Evolutionary conservation across 129 eudicot species (phyloP).

Genomic region (Lactuca sativa): DNA sequence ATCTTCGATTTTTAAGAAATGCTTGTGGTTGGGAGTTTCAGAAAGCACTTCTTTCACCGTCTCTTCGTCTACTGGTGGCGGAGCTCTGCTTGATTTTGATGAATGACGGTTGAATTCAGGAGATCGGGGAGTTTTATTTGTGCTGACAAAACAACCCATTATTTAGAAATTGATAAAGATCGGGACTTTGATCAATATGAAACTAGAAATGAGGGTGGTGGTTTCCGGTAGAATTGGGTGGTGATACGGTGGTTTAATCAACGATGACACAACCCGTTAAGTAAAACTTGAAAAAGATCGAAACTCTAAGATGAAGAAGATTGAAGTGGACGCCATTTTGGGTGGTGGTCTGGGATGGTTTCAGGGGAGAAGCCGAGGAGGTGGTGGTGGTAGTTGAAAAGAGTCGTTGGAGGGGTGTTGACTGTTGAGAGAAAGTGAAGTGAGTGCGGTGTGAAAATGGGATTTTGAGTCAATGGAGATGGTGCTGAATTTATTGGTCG

Average conservation of each 20-base stretch:
- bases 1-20: slow-evolving; percentile 23
- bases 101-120: slow-evolving; percentile 30
- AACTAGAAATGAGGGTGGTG: background rate
- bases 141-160: slow-evolving; percentile 62
- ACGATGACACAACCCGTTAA: background rate
- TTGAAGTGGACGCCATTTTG: background rate
- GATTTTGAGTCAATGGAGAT: slow-evolving; percentile 28
- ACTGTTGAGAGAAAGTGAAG: slow-evolving; percentile 20
- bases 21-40: slow-evolving; percentile 42
- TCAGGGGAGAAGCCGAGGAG: background rate
- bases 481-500: slow-evolving; percentile 28
- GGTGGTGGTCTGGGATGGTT: slow-evolving; percentile 1
- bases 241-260: slow-evolving; percentile 16
- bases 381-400: slow-evolving; percentile 5
- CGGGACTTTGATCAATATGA: background rate
- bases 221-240: background rate
- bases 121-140: slow-evolving; percentile 22
- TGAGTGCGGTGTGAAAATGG: slow-evolving; percentile 31
- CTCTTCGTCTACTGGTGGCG: slow-evolving; percentile 61
- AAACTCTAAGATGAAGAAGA: slow-evolving; percentile 4
- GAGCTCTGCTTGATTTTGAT: slow-evolving; percentile 41
- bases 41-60: slow-evolving; percentile 68
- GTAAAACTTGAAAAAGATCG: background rate
- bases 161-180: background rate
- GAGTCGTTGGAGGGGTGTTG: slow-evolving; percentile 4